Evolutionary conservation across 2,329 filamentous ascomycete genomes (phyloP), one percentile per base, ranked within the genome.

Genomic region (Penicillium janthinellum): DNA sequence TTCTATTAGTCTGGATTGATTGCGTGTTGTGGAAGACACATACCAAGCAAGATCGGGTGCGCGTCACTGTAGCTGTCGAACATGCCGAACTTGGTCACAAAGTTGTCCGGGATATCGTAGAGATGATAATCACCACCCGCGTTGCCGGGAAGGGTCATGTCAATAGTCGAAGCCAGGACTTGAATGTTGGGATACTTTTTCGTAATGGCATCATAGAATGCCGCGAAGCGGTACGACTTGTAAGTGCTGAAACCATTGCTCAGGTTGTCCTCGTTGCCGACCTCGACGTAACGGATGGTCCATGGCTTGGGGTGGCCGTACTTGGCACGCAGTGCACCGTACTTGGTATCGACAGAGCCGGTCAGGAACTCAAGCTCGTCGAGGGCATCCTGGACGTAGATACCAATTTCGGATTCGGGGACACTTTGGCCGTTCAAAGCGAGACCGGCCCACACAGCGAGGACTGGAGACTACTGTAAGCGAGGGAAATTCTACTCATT

Each of bases 231-330:
- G 59, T 84, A 80, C 52, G 81, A 78, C 67, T 81, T 83, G 5
- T 82, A 79, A 1, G 79, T 73, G 70, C 78, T 82, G 4, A 82
- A 79, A 0, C 81, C 82, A 3, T 80, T 79, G 28, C 79, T 81
- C 4, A 88, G 81, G 78, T 84, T 84, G 66, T 90, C 88, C 70
- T 90, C 88, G 70, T 90, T 90, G 59, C 88, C 88, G 45, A 90
- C 75, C 73, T 90, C 88, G 56, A 90, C 84, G 65, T 84, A 87
- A 11, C 82, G 77, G 51, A 90, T 78, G 34, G 71, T 77, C 75
- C 85, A 90, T 0, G 88, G 87, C 59, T 86, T 79, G 0, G 85
- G 81, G 65, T 88, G 83, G 3, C 88, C 88, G 2, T 87, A 78
- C 45, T 81, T 74, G 6, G 85, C 86, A 17, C 87, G 84, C 6